A percentile compares a stretch with the other conserved stretches of the same genome.
Evolutionary conservation across 768 basidiomycete species (phyloP).

Genomic region (Coprinellus aureogranulatus): DNA sequence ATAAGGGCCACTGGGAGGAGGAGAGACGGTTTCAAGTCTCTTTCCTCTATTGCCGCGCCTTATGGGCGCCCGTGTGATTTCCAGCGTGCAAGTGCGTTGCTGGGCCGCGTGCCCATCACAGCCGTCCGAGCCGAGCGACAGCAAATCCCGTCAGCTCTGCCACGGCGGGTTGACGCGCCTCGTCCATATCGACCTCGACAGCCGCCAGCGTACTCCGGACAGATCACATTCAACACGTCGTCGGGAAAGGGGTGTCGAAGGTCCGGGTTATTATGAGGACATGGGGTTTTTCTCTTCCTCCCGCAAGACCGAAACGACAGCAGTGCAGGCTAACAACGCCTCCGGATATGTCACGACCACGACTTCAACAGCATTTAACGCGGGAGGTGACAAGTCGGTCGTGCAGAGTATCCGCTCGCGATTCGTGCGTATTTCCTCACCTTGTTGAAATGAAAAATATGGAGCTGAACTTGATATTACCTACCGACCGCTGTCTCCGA

Average conservation of each 20-base stretch:
- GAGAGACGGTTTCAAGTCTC: background rate
- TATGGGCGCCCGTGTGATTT: slow-evolving; percentile 9
- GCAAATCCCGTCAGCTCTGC: slow-evolving; percentile 1
- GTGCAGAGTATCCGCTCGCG: slow-evolving; percentile 60
- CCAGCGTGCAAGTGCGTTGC: slow-evolving; percentile 5
- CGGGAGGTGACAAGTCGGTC: slow-evolving; percentile 43
- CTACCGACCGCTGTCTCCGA: no score
- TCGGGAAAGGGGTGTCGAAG: background rate
- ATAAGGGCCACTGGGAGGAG: background rate
- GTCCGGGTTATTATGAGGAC: slow-evolving; percentile 36
- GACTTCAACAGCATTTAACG: slow-evolving; percentile 15
- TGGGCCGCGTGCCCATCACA: slow-evolving; percentile 8
- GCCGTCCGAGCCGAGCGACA: background rate
- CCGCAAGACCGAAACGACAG: slow-evolving; percentile 44
- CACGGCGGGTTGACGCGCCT: background rate
- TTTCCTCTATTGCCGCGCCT: background rate
- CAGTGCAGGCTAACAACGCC: slow-evolving; percentile 15
- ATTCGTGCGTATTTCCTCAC: slow-evolving; percentile 43
- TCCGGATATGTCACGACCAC: slow-evolving; percentile 21
- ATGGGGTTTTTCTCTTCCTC: slow-evolving; percentile 59
- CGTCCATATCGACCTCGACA: background rate
- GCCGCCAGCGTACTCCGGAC: background rate
- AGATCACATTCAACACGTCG: background rate
- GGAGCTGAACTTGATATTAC: no score
- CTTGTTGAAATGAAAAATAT: background rate